Conservation (phyloP, 2,329 filamentous ascomycete species). For the Dactylellina haptotyla region DNA sequence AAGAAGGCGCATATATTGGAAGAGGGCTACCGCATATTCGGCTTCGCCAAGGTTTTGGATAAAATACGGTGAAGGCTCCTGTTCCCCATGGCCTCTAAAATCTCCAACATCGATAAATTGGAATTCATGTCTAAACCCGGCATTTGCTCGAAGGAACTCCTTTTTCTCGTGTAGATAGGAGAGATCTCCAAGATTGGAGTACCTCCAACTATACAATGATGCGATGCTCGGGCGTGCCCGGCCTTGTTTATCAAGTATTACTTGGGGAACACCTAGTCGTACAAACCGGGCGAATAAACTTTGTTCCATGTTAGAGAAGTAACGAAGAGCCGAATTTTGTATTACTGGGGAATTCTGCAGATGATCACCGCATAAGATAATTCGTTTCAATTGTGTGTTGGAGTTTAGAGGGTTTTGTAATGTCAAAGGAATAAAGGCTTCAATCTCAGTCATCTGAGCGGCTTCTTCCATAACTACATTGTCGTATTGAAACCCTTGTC, state of each 20-base stretch:
- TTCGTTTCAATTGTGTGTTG: conserved; percentile 79
- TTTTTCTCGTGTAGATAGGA: conserved; percentile 74
- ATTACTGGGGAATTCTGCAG: conserved; percentile 96
- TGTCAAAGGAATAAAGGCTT: conserved; percentile 94
- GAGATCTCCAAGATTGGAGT: conserved; percentile 80
- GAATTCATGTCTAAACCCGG: conserved; percentile 84
- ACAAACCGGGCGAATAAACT: conserved; percentile 92
- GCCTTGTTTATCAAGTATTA: conserved; percentile 91
- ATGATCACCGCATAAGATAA: conserved; percentile 94
- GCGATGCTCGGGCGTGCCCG: conserved; percentile 88
- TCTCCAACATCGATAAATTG: conserved; percentile 96
- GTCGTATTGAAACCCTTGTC: conserved; percentile 95
- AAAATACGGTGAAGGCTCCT: conserved; percentile 90
- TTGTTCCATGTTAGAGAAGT: conserved; percentile 96
- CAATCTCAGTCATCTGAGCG: conserved; percentile 95
- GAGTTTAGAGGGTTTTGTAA: conserved; percentile 80
- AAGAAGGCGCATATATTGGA: conserved; percentile 95
- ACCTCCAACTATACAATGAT: conserved; percentile 91
- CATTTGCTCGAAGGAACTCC: conserved; percentile 84
- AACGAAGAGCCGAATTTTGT: conserved; percentile 90
- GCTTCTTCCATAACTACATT: conserved; percentile 99
- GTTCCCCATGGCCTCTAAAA: conserved; percentile 89
- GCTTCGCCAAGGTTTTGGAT: conserved; percentile 96
- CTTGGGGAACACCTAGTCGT: conserved; percentile 88
- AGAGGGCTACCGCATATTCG: conserved; percentile 94